Base-by-base conservation (phyloP, 345 rosid species). In the Laguncularia racemosa region DNA sequence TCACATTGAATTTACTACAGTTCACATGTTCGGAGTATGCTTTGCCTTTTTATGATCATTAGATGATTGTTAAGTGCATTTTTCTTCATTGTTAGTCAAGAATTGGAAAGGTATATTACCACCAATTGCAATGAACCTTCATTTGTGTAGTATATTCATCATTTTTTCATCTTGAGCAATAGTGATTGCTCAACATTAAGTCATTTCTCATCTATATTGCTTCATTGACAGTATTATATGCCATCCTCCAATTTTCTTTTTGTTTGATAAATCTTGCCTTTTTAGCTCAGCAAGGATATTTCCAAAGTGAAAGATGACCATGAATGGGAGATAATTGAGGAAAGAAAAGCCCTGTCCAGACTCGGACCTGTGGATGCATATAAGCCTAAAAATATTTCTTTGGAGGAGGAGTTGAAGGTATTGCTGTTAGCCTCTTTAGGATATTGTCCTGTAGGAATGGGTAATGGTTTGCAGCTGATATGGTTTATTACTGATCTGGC, bases 381-480 rank as follows among this genome's bases (percentile, higher is more conserved):
- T 71, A 83, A 82, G 58, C 97, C 96, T 0, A 89, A 83, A 70
- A 81, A 80, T 52, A 80, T 81, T 53, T 80, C 91, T 54, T 23
- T 93, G 57, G 91, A 89, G 65, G 95, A 87, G 28, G 99, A 92
- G 69, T 75, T 92, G 44, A 85, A 86, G 95, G 96, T 88, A 72
- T 17, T n/a, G 3, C 3, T 14, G 10, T 55, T 59, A n/a, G n/a
- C 16, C 2, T 44, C 28, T 33, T 9, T 1, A 33, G 40, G 11
- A 33, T 33, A 51, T 13, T 20, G 28, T 23, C 54, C 16, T 19
- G 14, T 26, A 11, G 28, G 23, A 14, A 49, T n/a, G 4, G 18
- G 13, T 19, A 19, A 1, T 6, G 26, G 20, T 23, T 19, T 8
- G 3, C 26, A 15, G 33, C 14, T 12, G 28, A 51, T 28, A 13